phyloP scores from a whole-genome alignment of 2,329 filamentous ascomycete species.

The Claviceps paspali region DNA sequence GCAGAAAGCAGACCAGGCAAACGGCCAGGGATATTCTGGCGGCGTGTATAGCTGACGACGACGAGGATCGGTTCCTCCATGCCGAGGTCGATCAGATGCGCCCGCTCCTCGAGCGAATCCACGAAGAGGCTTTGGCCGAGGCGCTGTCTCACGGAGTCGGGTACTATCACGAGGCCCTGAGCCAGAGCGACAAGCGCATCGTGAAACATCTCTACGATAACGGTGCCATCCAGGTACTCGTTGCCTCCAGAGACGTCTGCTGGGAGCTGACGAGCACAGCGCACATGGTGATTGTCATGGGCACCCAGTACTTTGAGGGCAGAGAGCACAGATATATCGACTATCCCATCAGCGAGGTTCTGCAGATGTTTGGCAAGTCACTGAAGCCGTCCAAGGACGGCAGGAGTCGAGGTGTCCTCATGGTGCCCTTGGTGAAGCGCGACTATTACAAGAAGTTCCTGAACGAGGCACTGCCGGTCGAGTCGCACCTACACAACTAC shows the following conservation, averaged over 20 bases:
- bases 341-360: constrained; percentile 81
- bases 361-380: constrained; percentile 97
- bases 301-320: constrained; percentile 93
- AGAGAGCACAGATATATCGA: constrained; percentile 95
- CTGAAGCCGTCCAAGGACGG: constrained; percentile 66
- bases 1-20: constrained; percentile 76
- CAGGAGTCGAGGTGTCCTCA: constrained; percentile 77
- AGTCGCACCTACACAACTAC: constrained; percentile 83
- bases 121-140: constrained; percentile 76
- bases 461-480: constrained; percentile 86
- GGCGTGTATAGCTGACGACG: constrained; percentile 75
- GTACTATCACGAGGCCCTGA: constrained; percentile 93
- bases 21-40: constrained; percentile 78
- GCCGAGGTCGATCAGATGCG: constrained; percentile 67
- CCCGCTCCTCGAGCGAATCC: constrained; percentile 66
- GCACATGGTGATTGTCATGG: constrained; percentile 91
- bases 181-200: constrained; percentile 77
- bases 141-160: constrained; percentile 87
- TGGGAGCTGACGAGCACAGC: constrained; percentile 86
- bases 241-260: constrained; percentile 69
- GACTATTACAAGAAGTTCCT: constrained; percentile 99
- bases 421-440: constrained; percentile 86
- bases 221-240: constrained; percentile 75
- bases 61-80: constrained; percentile 88
- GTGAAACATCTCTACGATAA: constrained; percentile 83